These are phyloP conservation scores for Tuber borchii DNA, from an alignment of 495 filamentous ascomycete species.

Conservation along the genomic window DNA sequence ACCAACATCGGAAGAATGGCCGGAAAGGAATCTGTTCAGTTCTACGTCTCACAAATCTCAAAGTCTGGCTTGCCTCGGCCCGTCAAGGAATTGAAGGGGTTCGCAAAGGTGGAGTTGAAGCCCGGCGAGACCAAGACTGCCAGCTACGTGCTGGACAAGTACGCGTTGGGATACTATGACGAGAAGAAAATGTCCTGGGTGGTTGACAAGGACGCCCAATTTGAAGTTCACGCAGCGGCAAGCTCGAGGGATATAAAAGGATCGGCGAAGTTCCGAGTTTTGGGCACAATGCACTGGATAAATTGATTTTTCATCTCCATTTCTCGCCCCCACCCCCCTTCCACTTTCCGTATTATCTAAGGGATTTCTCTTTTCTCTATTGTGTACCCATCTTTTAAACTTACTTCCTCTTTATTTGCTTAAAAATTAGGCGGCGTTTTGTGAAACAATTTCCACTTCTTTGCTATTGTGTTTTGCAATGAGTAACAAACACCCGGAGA, in stretches of 20 bases:
- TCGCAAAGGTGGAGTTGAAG: conserved; percentile 60
- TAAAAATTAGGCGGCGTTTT: neutral
- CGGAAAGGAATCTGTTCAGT: conserved; percentile 65
- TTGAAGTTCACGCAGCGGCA: conserved; percentile 41
- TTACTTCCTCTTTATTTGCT: neutral
- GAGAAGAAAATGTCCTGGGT: conserved; percentile 41
- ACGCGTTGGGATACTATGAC: conserved; percentile 43
- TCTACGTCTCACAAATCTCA: conserved; percentile 53
- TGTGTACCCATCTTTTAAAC: neutral
- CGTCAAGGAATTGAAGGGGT: conserved; percentile 64
- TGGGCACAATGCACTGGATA: conserved; percentile 38
- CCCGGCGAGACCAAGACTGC: conserved; percentile 58
- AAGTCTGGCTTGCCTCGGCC: conserved; percentile 52
- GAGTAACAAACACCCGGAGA: neutral
- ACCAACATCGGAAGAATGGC: conserved; percentile 58
- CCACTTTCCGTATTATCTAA: neutral
- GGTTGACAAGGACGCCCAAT: conserved; percentile 40
- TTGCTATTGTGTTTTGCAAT: neutral
- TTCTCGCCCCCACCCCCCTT: neutral
- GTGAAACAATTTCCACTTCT: neutral
- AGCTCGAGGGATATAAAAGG: conserved; percentile 36
- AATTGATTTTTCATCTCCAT: conserved; percentile 21
- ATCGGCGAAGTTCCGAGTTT: conserved; percentile 33
- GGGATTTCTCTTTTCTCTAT: neutral
- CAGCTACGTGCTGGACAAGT: conserved; percentile 53